Base-by-base conservation (phyloP, 257 asterid species). In the Eustoma russellianum region DNA sequence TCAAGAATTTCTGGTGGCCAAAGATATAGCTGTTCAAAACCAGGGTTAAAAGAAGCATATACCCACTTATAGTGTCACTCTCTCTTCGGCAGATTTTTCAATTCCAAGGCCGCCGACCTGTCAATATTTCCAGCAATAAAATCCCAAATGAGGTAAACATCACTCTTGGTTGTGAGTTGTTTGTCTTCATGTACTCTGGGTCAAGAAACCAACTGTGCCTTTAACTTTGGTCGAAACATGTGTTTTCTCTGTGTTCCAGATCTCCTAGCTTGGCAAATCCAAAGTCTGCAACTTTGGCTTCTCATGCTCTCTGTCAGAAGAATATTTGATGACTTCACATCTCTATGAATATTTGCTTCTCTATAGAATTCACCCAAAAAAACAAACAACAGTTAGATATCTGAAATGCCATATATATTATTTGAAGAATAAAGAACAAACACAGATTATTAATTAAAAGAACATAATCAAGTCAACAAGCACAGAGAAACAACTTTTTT, bases 301-400 rank as follows among this genome's bases (percentile, higher is more conserved):
- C 86, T 79, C 81, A 85, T 70, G 76, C 91, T 79, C 47, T 92
- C 99, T 2, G 94, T 92, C 70, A 92, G 74, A 63, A 92, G 93
- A 63, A 92, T 85, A 60, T 92, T 92, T 16, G 99, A 92, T 43
- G 99, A 88, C 84, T 92, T 92, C 0, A 92, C 88, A 68, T 92
- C 99, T 75, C 99, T 77, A 75, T 92, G 99, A 77, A 92, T 92
- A 92, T 92, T 79, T 83, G 97, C 84, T 88, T 92, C 80, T 83
- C 99, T 93, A 80, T 56, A 60, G 53, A 38, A 48, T 48, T 48
- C 9, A 38, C 12, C 5, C 12, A 38, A 5, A 38, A 0, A n/a
- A n/a, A n/a, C n/a, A n/a, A 38, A 38, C 43, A 38, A 38, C 43
- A 38, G 43, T 38, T 38, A 8, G 12, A 34, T 62, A 65, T 41